A percentile compares a stretch with the other conserved stretches of the same genome.
These are phyloP conservation scores for Martensiomyces pterosporus DNA, from an alignment of 192 early-diverging fungal genomes.

Conservation along the genomic window DNA sequence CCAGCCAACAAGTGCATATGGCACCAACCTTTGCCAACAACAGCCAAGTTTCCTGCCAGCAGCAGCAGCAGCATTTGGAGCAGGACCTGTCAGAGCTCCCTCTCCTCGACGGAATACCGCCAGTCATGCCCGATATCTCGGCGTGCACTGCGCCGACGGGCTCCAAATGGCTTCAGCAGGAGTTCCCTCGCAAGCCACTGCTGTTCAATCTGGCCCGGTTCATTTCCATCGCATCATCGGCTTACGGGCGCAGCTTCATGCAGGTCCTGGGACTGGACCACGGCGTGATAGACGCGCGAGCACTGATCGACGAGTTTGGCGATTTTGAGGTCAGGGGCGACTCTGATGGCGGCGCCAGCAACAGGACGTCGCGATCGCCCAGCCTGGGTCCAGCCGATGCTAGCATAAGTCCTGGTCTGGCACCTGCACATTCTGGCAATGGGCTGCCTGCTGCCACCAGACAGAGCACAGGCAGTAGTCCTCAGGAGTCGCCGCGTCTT, in stretches of 20 bases:
- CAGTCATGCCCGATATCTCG: neutral
- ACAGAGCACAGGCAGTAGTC: conserved; percentile 20
- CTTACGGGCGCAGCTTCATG: conserved; percentile 73
- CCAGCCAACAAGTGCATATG: too few species aligned
- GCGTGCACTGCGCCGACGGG: conserved; percentile 52
- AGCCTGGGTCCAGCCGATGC: too few species aligned
- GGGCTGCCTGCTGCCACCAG: conserved; percentile 3
- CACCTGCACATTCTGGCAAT: neutral
- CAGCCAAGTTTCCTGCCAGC: neutral
- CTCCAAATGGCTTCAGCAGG: conserved; percentile 24
- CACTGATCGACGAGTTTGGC: conserved; percentile 43
- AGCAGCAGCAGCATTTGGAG: neutral
- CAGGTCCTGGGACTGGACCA: conserved; percentile 58
- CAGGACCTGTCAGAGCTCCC: conserved; percentile 3
- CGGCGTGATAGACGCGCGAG: conserved; percentile 36
- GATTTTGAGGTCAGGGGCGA: conserved; percentile 30
- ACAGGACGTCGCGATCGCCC: neutral
- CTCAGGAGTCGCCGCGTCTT: conserved; percentile 8
- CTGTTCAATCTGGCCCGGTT: conserved; percentile 66
- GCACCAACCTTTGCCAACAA: too few species aligned
- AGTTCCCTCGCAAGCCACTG: conserved; percentile 51
- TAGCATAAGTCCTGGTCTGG: too few species aligned
- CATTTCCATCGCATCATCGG: conserved; percentile 64
- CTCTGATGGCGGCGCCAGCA: too few species aligned
- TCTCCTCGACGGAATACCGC: conserved; percentile 6